Evolutionary conservation across 352 stramenopile genomes (phyloP), one percentile per base, ranked within the genome.

Genomic region (Nothophytophthora sp.): DNA sequence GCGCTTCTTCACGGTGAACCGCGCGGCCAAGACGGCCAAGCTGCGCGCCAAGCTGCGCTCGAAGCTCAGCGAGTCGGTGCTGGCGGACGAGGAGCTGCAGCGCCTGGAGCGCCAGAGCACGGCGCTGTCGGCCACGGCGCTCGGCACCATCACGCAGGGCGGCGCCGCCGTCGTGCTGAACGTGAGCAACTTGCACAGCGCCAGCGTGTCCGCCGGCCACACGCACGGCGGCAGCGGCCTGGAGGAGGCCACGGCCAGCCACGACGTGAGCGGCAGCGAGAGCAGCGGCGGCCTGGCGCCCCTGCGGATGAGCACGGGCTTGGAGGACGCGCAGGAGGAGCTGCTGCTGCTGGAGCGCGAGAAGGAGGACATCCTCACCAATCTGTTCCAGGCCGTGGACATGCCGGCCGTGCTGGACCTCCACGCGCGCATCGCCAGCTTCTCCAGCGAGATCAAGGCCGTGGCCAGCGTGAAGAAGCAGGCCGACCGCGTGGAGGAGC

Each of bases 381-480:
- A 83, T 42, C 38, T 91, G 5, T 83, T 91, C 37, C 68, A 71
- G 38, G 49, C 75, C 0, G 67, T 82, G 11, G 72, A 79, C 3
- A 75, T 84, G 49, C 76, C 84, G 7, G 76, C 86, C 10, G 78
- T 82, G 16, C 65, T 90, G 47, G 77, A 89, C 28, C 48, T 95
- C 18, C 76, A 95, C 51, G 59, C 80, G 18, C 78, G 81, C 19
- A 79, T 95, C 45, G 74, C 80, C 5, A 73, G 87, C 32, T 88
- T 80, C 45, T 76, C 76, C 4, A 89, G 80, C 4, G 84, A 95
- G 55, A 87, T 90, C 54, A 86, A 90, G 50, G 84, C 84, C 0
- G 79, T 81, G 24, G 67, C 87, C 36, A 88, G 71, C 42, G 78
- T 88, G 3, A 69, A 81, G 46, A 89, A 88, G 46, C 84, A 95